Base-by-base conservation (phyloP, 2,329 filamentous ascomycete species). In the Kalmusia sp. region DNA sequence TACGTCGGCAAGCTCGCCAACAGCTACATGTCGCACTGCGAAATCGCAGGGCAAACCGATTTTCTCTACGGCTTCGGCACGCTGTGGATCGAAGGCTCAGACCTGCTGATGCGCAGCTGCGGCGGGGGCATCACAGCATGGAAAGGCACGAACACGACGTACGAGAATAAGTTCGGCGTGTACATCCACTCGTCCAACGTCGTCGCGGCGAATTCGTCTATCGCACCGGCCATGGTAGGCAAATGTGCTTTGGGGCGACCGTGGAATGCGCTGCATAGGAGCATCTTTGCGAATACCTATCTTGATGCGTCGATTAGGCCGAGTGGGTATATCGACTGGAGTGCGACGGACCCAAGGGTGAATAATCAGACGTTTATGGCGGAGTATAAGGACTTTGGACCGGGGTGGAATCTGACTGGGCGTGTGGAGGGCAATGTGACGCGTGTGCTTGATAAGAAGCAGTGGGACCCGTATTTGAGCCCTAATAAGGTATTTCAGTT, bases 31-130 rank as follows among this genome's bases (percentile, higher is more conserved):
- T 80, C 85, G 66, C 77, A 82, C 30, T 80, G 75, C 48, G 80
- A 84, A 30, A 79, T 89, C 4, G 87, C 84, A 0, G 87, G 87
- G 0, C 79, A 89, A 64, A 88, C 85, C 0, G 87, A 90, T 61
- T 89, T 89, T 72, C 74, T 89, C 17, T 89, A 88, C 64, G 86
- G 86, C 7, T 88, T 88, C 63, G 87, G 86, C 22, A 89, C 86
- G 0, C 78, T 83, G 3, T 89, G 82, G 79, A 77, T 88, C 34
- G 78, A 84, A 50, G 75, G 78, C 3, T 84, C 81, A 1, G 74
- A 76, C 0, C 70, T 90, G 2, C 74, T 77, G 0, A 77, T 89
- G 11, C 82, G 87, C 8, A 77, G 74, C 61, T 90, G 87, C 59
- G 84, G 85, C 3, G 87, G 87, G 14, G 87, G 87, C 9, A 84